phyloP scores from a whole-genome alignment of 106 monocot genomes.

The Platanthera zijinensis region DNA sequence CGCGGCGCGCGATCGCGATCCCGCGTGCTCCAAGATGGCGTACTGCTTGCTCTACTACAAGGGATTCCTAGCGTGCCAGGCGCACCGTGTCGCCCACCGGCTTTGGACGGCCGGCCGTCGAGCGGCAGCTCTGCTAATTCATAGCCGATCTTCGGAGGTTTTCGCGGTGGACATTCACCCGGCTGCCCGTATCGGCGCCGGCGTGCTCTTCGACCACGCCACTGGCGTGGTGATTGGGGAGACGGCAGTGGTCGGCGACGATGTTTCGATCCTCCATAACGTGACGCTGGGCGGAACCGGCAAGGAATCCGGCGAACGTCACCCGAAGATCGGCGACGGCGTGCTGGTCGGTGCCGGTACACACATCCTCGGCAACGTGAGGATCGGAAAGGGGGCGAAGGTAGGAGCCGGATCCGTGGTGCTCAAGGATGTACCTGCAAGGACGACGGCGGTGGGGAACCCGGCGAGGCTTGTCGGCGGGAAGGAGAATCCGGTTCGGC shows the following conservation, averaged over 20 bases:
- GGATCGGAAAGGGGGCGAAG: slow-evolving; percentile 47
- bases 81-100: slow-evolving; percentile 39
- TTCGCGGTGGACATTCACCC: slow-evolving; percentile 70
- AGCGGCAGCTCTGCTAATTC: slow-evolving; percentile 32
- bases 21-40: slow-evolving; percentile 37
- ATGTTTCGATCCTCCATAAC: slow-evolving; percentile 49
- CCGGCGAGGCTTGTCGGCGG: slow-evolving; percentile 39
- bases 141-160: slow-evolving; percentile 36
- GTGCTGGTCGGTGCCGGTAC: slow-evolving; percentile 57
- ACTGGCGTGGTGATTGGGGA: slow-evolving; percentile 61
- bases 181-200: slow-evolving; percentile 37
- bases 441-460: slow-evolving; percentile 64
- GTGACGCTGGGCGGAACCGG: slow-evolving; percentile 71
- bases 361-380: slow-evolving; percentile 49
- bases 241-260: slow-evolving; percentile 57
- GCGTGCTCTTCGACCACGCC: slow-evolving; percentile 56
- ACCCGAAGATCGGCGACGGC: slow-evolving; percentile 65
- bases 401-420: slow-evolving; percentile 67
- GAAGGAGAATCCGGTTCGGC: slow-evolving; percentile 34
- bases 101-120: slow-evolving; percentile 26
- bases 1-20: slow-evolving; percentile 49
- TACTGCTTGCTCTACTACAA: slow-evolving; percentile 60
- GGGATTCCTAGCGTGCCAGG: slow-evolving; percentile 52
- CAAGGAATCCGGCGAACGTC: slow-evolving; percentile 50
- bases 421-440: slow-evolving; percentile 44